Evolutionary conservation across 108 stramenopile species (phyloP).

Genomic region (Parietichytrium sp.): DNA sequence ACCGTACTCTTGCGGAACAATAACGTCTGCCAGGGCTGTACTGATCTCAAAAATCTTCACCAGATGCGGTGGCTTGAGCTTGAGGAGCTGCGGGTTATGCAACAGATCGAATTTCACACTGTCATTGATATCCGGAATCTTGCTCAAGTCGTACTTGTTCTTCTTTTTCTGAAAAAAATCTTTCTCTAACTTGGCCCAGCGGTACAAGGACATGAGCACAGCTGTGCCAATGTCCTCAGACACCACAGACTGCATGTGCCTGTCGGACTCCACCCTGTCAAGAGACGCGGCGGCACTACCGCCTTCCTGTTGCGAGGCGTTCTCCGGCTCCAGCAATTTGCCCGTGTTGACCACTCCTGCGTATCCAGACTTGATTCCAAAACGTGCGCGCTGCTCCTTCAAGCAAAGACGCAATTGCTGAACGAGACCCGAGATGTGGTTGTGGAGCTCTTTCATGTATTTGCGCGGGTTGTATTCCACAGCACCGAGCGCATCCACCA

Average conservation of each 20-base stretch:
- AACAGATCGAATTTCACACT: conserved; percentile 61
- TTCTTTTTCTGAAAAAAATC: conserved; percentile 45
- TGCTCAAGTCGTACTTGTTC: conserved; percentile 66
- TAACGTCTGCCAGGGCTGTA: conserved; percentile 83
- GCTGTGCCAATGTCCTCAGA: neutral
- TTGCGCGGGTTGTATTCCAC: conserved; percentile 73
- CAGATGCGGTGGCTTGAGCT: conserved; percentile 63
- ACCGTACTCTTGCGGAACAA: conserved; percentile 97
- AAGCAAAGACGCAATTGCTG: conserved; percentile 60
- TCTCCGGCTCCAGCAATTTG: conserved; percentile 30
- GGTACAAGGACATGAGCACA: conserved; percentile 76
- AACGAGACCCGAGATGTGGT: conserved; percentile 76
- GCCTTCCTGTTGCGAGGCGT: neutral
- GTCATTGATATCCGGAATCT: conserved; percentile 73
- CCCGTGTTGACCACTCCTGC: conserved; percentile 35
- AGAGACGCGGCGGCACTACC: neutral
- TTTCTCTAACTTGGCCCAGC: conserved; percentile 74
- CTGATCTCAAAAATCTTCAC: conserved; percentile 81
- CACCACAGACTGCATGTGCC: neutral
- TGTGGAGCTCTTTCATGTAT: conserved; percentile 71
- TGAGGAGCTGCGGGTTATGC: conserved; percentile 83
- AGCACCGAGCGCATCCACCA: neutral
- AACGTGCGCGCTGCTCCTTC: neutral
- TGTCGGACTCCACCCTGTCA: neutral
- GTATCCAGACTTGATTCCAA: neutral